phyloP scores from a whole-genome alignment of 106 monocot genomes.

The Acorus calamus region DNA sequence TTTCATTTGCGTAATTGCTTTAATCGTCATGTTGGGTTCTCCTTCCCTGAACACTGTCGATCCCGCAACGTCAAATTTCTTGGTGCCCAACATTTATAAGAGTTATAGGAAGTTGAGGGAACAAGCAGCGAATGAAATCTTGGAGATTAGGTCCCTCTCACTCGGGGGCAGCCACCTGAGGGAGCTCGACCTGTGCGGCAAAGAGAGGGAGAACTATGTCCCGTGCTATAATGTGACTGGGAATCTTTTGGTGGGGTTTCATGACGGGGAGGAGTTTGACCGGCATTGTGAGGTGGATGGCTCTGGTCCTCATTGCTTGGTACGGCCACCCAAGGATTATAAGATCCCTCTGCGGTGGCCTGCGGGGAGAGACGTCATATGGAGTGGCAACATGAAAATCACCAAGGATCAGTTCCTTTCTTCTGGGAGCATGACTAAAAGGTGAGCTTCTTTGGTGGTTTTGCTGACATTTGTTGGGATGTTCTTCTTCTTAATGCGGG shows the following conservation, averaged over 20 bases:
- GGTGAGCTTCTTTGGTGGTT: slow-evolving; percentile 4
- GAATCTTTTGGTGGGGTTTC: slow-evolving; percentile 9
- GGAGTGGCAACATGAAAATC: slow-evolving; percentile 30
- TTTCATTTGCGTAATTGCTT: slow-evolving; percentile 6
- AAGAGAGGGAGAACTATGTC: slow-evolving; percentile 27
- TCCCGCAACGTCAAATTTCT: background rate
- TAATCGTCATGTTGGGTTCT: slow-evolving; percentile 8
- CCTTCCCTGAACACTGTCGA: background rate
- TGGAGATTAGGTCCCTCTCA: slow-evolving; percentile 21
- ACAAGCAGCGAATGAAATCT: slow-evolving; percentile 8
- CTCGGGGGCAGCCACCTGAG: background rate
- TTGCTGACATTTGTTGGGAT: background rate
- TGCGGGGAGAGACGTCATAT: slow-evolving; percentile 27
- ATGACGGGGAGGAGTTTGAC: slow-evolving; percentile 22
- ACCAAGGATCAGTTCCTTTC: slow-evolving; percentile 33
- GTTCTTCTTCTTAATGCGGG: too few relatives aligned
- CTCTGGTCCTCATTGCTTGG: slow-evolving; percentile 9
- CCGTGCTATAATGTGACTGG: slow-evolving; percentile 30
- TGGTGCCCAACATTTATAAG: slow-evolving; percentile 3
- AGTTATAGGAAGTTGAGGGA: slow-evolving; percentile 16
- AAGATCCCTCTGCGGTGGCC: slow-evolving; percentile 33
- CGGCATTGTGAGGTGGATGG: slow-evolving; percentile 15
- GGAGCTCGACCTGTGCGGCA: slow-evolving; percentile 20
- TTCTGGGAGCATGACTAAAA: slow-evolving; percentile 30
- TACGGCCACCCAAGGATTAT: slow-evolving; percentile 29